These are phyloP conservation scores for Fusarium decemcellulare DNA, from an alignment of 2,329 filamentous ascomycete species.

Conservation along the genomic window DNA sequence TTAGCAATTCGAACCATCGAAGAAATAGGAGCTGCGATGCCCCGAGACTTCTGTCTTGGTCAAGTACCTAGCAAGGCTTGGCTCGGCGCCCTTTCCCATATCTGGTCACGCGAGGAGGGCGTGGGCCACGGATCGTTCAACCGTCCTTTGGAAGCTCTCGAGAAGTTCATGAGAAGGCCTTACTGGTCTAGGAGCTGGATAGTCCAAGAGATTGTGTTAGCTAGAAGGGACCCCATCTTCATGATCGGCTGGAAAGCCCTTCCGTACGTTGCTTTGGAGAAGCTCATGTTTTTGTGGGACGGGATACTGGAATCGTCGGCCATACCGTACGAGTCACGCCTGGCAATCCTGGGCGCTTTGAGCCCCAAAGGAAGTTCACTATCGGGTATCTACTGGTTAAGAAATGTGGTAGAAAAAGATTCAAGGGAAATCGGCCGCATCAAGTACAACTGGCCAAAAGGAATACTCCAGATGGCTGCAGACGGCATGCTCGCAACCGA, in stretches of 20 bases:
- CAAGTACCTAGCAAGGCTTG: background rate
- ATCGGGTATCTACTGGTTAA: background rate
- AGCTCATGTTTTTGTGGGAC: background rate
- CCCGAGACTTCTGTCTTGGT: background rate
- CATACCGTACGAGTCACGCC: background rate
- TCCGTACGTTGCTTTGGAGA: background rate
- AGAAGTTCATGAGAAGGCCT: background rate
- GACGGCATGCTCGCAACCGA: background rate
- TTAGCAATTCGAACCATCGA: conserved; percentile 2
- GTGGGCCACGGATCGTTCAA: background rate
- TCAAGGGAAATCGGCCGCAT: background rate
- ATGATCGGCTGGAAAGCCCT: background rate
- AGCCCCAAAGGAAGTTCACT: background rate
- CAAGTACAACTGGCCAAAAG: background rate
- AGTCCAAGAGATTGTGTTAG: background rate
- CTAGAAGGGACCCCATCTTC: background rate
- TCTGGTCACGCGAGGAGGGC: conserved; percentile 1
- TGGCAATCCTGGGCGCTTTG: background rate
- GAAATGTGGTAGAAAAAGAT: background rate
- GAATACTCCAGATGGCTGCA: background rate
- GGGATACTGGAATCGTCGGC: background rate
- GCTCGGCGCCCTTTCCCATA: background rate
- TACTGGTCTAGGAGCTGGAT: background rate
- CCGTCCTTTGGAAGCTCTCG: background rate
- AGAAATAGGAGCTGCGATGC: conserved; percentile 3